Percentiles rank a stretch among this genome's conserved stretches.
These are phyloP conservation scores for Penicillium lagena DNA, from an alignment of 495 filamentous ascomycete species.

Conservation along the genomic window DNA sequence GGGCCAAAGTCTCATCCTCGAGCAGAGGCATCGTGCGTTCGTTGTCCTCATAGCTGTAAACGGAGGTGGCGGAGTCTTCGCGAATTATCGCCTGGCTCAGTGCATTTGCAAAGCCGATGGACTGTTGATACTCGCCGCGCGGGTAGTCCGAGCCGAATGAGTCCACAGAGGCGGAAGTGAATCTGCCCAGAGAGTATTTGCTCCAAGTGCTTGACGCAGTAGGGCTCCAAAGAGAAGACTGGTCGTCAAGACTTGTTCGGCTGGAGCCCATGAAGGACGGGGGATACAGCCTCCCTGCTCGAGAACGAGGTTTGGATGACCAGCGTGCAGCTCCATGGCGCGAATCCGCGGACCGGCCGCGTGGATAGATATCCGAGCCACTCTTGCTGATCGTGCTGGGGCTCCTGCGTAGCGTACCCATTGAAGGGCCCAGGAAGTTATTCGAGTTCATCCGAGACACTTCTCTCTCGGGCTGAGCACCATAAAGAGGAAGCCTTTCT, in stretches of 20 bases:
- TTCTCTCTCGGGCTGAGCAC: conserved; percentile 44
- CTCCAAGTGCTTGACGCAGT: conserved; percentile 89
- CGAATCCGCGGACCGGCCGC: conserved; percentile 64
- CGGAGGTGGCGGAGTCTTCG: conserved; percentile 65
- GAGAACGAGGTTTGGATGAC: conserved; percentile 78
- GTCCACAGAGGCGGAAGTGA: conserved; percentile 86
- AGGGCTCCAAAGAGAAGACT: conserved; percentile 85
- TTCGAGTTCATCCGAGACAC: conserved; percentile 33
- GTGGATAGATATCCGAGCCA: conserved; percentile 66
- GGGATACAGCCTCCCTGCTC: conserved; percentile 66
- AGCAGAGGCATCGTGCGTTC: conserved; percentile 62
- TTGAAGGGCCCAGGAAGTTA: conserved; percentile 40
- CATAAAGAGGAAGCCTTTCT: conserved; percentile 77
- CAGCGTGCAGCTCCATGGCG: conserved; percentile 64
- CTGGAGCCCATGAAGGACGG: conserved; percentile 81
- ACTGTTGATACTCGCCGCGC: conserved; percentile 84
- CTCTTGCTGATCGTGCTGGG: conserved; percentile 91
- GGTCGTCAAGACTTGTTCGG: conserved; percentile 87
- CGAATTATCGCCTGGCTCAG: conserved; percentile 95
- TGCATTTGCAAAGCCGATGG: conserved; percentile 96
- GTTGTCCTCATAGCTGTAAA: conserved; percentile 41
- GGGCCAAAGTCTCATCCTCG: conserved; percentile 85
- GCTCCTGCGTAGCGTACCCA: conserved; percentile 66
- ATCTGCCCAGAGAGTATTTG: conserved; percentile 82
- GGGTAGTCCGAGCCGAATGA: conserved; percentile 75